Evolutionary conservation across 176 grass and related monocot genomes (phyloP), one percentile per base, ranked within the genome.

Genomic region (Avena insularis): DNA sequence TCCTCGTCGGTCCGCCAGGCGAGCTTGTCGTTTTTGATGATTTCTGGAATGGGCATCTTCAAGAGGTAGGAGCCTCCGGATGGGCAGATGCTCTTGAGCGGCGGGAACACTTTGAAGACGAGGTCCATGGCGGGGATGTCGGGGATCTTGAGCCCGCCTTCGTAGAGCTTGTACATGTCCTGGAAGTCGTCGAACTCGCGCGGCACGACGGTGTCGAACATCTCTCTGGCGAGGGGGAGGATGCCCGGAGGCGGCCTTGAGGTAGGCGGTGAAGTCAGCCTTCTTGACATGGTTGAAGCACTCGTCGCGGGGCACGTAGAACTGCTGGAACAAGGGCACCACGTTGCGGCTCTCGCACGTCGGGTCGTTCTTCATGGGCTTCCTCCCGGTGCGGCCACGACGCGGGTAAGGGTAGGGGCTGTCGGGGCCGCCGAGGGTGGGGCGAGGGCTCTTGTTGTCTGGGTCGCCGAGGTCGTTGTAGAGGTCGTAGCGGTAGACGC

Each of bases 261-360:
- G 13, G 54, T 80, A 79, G 9, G 43, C 5, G 6, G 29, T 75
- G 65, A 89, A 85, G 56, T 84, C 82, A 0, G 64, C 65, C 75
- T 64, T 60, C 77, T 89, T 89, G 6, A 84, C 38, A 2, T 89
- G 82, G 9, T 66, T 77, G 65, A 85, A 89, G 31, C 75, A 55
- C 82, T 89, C 87, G 20, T 89, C 87, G 14, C 87, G 82, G 5
- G 87, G 82, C 16, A 89, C 87, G 10, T 89, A 89, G 54, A 75
- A 75, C 72, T 53, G 72, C 1, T 75, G 21, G 12, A 75, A 6
- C 12, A 75, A 13, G 13, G 72, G 72, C 6, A 51, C 7, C 0
- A 75, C 47, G 72, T 75, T 29, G 6, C 72, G 46, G 72, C 72
- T 75, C 72, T 75, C 72, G 47, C 47, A 49, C 13, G 21, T 51